Conservation (phyloP, 2,329 filamentous ascomycete genomes). For the Ophiobolus disseminans region DNA sequence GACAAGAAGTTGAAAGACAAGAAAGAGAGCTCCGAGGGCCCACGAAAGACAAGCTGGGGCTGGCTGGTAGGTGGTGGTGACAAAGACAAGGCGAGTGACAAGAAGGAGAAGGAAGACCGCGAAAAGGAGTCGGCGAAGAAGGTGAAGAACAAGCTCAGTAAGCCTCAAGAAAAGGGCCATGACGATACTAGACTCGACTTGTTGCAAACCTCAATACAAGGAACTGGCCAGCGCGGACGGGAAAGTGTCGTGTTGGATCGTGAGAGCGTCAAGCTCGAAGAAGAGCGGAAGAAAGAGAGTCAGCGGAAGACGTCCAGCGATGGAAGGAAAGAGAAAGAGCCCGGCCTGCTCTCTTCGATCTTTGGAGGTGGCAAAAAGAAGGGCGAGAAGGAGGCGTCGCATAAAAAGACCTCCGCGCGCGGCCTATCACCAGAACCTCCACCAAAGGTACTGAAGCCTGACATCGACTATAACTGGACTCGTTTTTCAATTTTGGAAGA, state of each 20-base stretch:
- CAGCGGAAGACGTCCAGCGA: constrained; percentile 72
- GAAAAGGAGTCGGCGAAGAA: constrained; percentile 51
- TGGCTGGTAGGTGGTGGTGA: constrained; percentile 73
- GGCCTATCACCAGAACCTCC: constrained; percentile 79
- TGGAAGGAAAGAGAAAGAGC: constrained; percentile 85
- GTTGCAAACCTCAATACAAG: constrained; percentile 85
- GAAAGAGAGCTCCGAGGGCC: constrained; percentile 70
- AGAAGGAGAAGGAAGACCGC: constrained; percentile 54
- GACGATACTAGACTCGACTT: constrained; percentile 86
- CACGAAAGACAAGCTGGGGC: constrained; percentile 82
- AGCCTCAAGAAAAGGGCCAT: constrained; percentile 62
- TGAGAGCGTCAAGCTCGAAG: constrained; percentile 75
- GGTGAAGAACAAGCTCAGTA: constrained; percentile 70
- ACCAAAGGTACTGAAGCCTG: constrained; percentile 75
- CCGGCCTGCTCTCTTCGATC: constrained; percentile 86
- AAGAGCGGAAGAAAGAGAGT: constrained; percentile 83
- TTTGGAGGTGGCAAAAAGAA: constrained; percentile 93
- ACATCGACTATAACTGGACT: constrained; percentile 96
- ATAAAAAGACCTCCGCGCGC: constrained; percentile 76
- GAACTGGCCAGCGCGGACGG: constrained; percentile 62
- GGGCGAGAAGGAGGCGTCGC: constrained; percentile 73
- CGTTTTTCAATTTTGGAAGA: constrained; percentile 95
- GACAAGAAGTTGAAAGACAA: constrained; percentile 77
- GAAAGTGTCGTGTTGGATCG: constrained; percentile 87
- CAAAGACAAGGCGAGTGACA: constrained; percentile 71